Base-by-base conservation (phyloP, 768 basidiomycete genomes). In the Gyrodon lividus region DNA sequence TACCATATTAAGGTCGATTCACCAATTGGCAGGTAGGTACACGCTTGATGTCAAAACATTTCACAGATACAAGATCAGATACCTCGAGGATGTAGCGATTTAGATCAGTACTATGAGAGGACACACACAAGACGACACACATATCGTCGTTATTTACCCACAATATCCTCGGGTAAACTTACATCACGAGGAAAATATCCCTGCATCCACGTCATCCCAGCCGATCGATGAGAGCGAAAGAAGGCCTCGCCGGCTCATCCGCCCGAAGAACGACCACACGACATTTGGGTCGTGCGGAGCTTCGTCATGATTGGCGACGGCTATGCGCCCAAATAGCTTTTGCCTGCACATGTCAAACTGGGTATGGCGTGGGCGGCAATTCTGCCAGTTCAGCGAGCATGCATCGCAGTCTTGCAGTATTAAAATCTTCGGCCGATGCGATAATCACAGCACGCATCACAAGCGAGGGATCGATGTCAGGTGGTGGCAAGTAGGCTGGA, bases 391-490 rank as follows among this genome's bases (percentile, higher is more conserved):
- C 43, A 43, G 52, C 51, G 7, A 70, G 52, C 55, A 62, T 46
- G 22, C 58, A 57, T 24, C 60, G 64, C 39, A 68, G 60, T 12
- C 50, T 61, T 24, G 30, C 38, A 12, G 52, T 61, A 54, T 78
- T 75, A 56, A 86, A 66, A 54, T 81, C 81, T 24, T 66, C 65
- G 22, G 73, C 71, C 6, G 73, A 72, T 13, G 74, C 71, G 14
- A 82, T 70, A 26, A 83, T 62, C 35, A 86, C 66, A 5, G 83
- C 85, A 16, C 76, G 77, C 48, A 87, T 53, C 2, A 85, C 73
- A 19, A 84, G 55, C 22, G 60, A 65, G 7, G 73, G 65, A 56
- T 79, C 69, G 35, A 80, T 67, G n/a, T 62, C 59, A 45, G 76
- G 72, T 43, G 70, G 61, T 28, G 72, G 58, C 49, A 70, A 60